These are phyloP conservation scores for Panaeolus papilionaceus DNA, from an alignment of 768 basidiomycete genomes.

Conservation along the genomic window DNA sequence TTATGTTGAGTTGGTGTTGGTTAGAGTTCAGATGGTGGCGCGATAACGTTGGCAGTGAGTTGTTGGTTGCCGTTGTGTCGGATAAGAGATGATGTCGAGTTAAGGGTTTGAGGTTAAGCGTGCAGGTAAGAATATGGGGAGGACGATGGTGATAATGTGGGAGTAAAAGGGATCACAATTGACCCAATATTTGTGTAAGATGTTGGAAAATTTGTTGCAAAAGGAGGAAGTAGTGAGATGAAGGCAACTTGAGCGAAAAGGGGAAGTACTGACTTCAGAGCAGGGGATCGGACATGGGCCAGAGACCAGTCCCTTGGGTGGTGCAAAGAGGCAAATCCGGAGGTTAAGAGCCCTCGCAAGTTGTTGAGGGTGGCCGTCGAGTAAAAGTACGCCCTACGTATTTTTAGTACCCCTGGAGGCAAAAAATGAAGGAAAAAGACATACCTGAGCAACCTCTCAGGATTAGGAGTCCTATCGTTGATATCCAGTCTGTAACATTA, in stretches of 20 bases:
- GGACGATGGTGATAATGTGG: not conserved
- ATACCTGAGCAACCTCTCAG: conserved; percentile 85
- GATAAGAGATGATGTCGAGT: not conserved
- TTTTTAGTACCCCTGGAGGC: not conserved
- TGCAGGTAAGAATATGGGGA: not conserved
- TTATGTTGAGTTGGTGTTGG: not conserved
- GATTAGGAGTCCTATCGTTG: conserved; percentile 87
- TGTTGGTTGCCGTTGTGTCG: not conserved
- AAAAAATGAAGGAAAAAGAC: not conserved
- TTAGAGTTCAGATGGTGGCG: conserved; percentile 7
- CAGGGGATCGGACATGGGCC: conserved; percentile 85
- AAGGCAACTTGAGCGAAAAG: conserved; percentile 14
- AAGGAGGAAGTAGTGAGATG: not conserved
- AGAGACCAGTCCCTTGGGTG: conserved; percentile 94
- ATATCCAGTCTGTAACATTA: conserved; percentile 58
- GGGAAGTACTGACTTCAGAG: conserved; percentile 59
- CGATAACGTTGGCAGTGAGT: not conserved
- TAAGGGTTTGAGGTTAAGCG: not conserved
- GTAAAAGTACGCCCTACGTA: conserved; percentile 89
- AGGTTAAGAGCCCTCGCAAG: conserved; percentile 85
- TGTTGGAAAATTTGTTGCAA: not conserved
- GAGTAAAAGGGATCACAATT: not conserved
- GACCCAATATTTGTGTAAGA: not conserved
- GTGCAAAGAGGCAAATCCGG: conserved; percentile 93
- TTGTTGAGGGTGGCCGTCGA: conserved; percentile 94